These are phyloP conservation scores for Lactarius deliciosus DNA, from an alignment of 768 basidiomycete genomes.

Conservation along the genomic window DNA sequence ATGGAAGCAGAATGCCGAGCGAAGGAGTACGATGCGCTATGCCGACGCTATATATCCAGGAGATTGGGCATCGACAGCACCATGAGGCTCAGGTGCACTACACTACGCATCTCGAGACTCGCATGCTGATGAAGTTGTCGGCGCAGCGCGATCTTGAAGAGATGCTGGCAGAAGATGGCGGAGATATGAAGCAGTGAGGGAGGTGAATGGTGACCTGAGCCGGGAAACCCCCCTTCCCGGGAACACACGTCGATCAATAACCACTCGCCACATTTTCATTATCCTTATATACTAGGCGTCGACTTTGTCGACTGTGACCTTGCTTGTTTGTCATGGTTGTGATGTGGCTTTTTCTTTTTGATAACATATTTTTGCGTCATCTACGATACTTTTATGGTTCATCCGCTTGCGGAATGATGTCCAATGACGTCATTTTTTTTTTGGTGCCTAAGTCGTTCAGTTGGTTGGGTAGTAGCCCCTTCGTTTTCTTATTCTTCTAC, in stretches of 20 bases:
- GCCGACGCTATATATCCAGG: slow-evolving; percentile 15
- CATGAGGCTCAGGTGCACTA: slow-evolving; percentile 16
- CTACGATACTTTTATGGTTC: too few species aligned
- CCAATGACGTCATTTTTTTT: too few species aligned
- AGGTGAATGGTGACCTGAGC: neutral
- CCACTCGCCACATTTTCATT: neutral
- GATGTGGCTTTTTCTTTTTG: too few species aligned
- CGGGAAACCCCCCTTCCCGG: neutral
- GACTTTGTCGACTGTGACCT: too few species aligned
- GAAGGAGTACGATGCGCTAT: slow-evolving; percentile 16
- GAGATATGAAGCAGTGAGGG: neutral
- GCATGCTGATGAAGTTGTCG: slow-evolving; percentile 8
- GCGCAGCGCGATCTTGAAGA: slow-evolving; percentile 24
- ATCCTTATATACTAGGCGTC: too few species aligned
- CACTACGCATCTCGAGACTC: neutral
- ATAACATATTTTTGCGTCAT: too few species aligned
- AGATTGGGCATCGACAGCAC: slow-evolving; percentile 7
- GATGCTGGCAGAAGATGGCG: neutral
- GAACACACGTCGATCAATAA: neutral
- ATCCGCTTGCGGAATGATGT: too few species aligned
- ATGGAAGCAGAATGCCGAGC: slow-evolving; percentile 22
- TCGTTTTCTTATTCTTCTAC: too few species aligned
- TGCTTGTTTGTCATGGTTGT: too few species aligned
- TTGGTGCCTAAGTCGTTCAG: too few species aligned
- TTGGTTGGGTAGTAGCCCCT: too few species aligned